These are phyloP conservation scores for Cutaneotrichosporon spelunceum DNA, from an alignment of 1,284 basidiomycete genomes.

Conservation along the genomic window DNA sequence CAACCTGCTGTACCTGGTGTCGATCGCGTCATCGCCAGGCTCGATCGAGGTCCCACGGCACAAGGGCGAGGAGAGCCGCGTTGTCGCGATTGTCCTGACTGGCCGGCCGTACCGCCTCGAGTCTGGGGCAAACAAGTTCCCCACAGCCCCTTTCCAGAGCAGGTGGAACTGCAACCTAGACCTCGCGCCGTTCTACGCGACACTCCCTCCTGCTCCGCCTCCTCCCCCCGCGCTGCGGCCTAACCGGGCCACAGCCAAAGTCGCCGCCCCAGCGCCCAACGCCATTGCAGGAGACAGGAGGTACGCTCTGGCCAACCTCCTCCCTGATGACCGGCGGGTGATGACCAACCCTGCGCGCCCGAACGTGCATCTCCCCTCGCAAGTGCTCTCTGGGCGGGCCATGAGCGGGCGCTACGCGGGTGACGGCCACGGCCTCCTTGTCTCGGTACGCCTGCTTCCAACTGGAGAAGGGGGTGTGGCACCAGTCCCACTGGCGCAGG, in stretches of 20 bases:
- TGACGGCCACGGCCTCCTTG: slow-evolving; percentile 56
- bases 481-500: neutral
- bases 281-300: slow-evolving; percentile 51
- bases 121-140: slow-evolving; percentile 35
- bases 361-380: slow-evolving; percentile 21
- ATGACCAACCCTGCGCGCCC: slow-evolving; percentile 17
- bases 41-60: slow-evolving; percentile 12
- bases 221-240: slow-evolving; percentile 13
- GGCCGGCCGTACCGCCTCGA: slow-evolving; percentile 58
- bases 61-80: slow-evolving; percentile 60
- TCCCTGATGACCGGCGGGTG: slow-evolving; percentile 11
- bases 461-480: neutral
- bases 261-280: slow-evolving; percentile 26
- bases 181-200: slow-evolving; percentile 56
- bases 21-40: slow-evolving; percentile 39
- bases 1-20: slow-evolving; percentile 79
- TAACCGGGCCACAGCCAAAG: slow-evolving; percentile 11
- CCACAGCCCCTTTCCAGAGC: slow-evolving; percentile 70
- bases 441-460: slow-evolving; percentile 67
- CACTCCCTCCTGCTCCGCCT: slow-evolving; percentile 24
- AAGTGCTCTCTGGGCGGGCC: slow-evolving; percentile 15
- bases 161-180: slow-evolving; percentile 85
- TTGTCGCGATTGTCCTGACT: slow-evolving; percentile 71
- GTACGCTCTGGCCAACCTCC: slow-evolving; percentile 44
- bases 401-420: slow-evolving; percentile 7